Conservation (phyloP, 2,329 filamentous ascomycete species). For the Fusarium poae region DNA sequence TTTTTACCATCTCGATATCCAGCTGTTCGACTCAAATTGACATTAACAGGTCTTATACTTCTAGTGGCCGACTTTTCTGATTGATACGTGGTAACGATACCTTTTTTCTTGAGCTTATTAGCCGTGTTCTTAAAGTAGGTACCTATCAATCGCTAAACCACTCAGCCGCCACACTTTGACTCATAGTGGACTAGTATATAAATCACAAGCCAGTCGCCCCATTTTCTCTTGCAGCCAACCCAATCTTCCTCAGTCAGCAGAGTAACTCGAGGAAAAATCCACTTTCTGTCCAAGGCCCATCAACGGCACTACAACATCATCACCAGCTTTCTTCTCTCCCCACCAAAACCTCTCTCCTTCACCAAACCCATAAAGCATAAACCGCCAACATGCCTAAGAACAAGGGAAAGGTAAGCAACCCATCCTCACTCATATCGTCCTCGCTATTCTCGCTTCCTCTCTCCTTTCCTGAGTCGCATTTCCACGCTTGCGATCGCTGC, state of each 20-base stretch:
- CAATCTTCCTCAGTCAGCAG: conserved; percentile 36
- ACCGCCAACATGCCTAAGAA: conserved; percentile 89
- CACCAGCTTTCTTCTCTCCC: conserved; percentile 33
- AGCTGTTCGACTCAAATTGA: background rate
- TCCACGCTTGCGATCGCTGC: conserved; percentile 38
- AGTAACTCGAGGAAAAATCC: conserved; percentile 45
- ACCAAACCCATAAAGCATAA: conserved; percentile 22
- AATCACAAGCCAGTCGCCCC: conserved; percentile 31
- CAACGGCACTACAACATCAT: conserved; percentile 47
- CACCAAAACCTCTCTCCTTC: conserved; percentile 13
- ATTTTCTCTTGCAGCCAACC: conserved; percentile 23
- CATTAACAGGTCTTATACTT: background rate
- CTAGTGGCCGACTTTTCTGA: too few relatives aligned
- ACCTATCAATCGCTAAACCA: conserved; percentile 3
- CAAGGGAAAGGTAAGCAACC: conserved; percentile 89
- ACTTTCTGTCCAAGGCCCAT: conserved; percentile 40
- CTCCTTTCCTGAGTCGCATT: conserved; percentile 13
- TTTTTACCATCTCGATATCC: background rate
- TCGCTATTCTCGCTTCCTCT: background rate
- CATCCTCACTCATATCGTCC: conserved; percentile 46
- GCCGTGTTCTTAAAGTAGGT: background rate
- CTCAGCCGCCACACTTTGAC: conserved; percentile 32
- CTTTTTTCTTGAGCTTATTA: background rate
- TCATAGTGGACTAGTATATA: conserved; percentile 24
- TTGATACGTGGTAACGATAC: too few relatives aligned